phyloP scores from a whole-genome alignment of 495 filamentous ascomycete genomes.

The Pyrenopolyporus hunteri region DNA sequence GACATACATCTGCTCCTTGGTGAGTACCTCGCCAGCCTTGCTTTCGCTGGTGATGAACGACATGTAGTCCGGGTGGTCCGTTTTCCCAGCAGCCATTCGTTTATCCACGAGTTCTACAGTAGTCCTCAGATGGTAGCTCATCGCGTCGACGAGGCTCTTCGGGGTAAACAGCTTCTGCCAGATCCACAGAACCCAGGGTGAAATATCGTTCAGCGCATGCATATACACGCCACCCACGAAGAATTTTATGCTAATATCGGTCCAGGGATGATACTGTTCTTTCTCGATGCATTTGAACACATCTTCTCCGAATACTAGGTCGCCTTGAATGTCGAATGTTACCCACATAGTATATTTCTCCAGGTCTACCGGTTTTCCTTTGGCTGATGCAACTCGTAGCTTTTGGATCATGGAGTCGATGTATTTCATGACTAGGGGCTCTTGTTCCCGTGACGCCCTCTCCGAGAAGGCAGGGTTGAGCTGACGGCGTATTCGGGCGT shows the following conservation, averaged over 20 bases:
- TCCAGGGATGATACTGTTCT: conserved; percentile 45
- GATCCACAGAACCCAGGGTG: conserved; percentile 28
- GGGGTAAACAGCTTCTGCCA: conserved; percentile 21
- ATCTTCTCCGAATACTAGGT: conserved; percentile 61
- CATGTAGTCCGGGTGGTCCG: conserved; percentile 45
- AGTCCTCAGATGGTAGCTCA: conserved; percentile 14
- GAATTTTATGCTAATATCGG: conserved; percentile 35
- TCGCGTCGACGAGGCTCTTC: conserved; percentile 11
- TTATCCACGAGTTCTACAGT: conserved; percentile 31
- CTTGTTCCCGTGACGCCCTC: conserved; percentile 51
- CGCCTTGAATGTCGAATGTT: conserved; percentile 68
- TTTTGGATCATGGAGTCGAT: conserved; percentile 52
- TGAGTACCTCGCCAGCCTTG: conserved; percentile 23
- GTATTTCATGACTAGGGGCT: conserved; percentile 49
- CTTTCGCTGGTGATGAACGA: conserved; percentile 42
- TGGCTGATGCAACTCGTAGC: conserved; percentile 32
- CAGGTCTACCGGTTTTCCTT: conserved; percentile 41
- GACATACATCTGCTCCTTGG: conserved; percentile 43
- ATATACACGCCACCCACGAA: conserved; percentile 27
- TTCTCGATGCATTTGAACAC: conserved; percentile 57
- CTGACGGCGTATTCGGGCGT: conserved; percentile 48
- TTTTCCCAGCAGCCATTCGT: conserved; percentile 29
- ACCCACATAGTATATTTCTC: conserved; percentile 61
- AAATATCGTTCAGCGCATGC: conserved; percentile 33
- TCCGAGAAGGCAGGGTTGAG: conserved; percentile 59